phyloP scores from a whole-genome alignment of 805 yeast species.

The Cyberlindnera sargentensis region DNA sequence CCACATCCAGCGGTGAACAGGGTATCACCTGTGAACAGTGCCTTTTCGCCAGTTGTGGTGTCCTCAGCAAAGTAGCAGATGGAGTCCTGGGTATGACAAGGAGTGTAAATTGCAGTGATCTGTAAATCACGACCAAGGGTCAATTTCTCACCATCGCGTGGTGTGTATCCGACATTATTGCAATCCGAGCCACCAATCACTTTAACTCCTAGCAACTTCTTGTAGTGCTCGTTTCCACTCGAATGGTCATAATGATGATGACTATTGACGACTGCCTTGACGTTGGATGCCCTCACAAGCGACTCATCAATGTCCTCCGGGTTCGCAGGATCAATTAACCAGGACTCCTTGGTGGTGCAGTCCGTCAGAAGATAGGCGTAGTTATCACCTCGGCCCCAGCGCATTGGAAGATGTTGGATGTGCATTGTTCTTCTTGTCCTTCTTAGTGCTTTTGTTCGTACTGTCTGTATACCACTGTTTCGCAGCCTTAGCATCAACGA shows the following conservation, averaged over 20 bases:
- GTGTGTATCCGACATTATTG: constrained; percentile 64
- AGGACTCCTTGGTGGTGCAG: constrained; percentile 55
- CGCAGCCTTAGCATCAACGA: no score
- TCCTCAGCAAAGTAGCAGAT: constrained; percentile 81
- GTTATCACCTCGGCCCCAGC: constrained; percentile 93
- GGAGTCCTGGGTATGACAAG: constrained; percentile 97
- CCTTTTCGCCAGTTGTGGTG: constrained; percentile 47
- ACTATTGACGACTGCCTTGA: constrained; percentile 82
- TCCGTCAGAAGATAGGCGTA: constrained; percentile 77
- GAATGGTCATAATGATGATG: constrained; percentile 97
- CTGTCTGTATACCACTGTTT: neutral
- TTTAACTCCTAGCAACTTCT: constrained; percentile 36
- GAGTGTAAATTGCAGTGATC: constrained; percentile 84
- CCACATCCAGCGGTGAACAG: constrained; percentile 94
- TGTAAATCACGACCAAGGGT: constrained; percentile 57
- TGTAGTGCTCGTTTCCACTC: constrained; percentile 59
- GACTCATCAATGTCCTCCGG: constrained; percentile 58
- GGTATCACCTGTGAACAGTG: constrained; percentile 94
- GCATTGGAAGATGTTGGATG: constrained; percentile 75
- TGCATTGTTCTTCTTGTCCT: constrained; percentile 56
- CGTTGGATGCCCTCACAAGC: constrained; percentile 33
- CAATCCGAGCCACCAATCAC: constrained; percentile 82
- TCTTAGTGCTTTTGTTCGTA: neutral
- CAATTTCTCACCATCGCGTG: constrained; percentile 54
- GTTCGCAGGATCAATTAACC: constrained; percentile 91